Evolutionary conservation across 2,329 filamentous ascomycete species (phyloP).

Genomic region (Colletotrichum orbiculare): DNA sequence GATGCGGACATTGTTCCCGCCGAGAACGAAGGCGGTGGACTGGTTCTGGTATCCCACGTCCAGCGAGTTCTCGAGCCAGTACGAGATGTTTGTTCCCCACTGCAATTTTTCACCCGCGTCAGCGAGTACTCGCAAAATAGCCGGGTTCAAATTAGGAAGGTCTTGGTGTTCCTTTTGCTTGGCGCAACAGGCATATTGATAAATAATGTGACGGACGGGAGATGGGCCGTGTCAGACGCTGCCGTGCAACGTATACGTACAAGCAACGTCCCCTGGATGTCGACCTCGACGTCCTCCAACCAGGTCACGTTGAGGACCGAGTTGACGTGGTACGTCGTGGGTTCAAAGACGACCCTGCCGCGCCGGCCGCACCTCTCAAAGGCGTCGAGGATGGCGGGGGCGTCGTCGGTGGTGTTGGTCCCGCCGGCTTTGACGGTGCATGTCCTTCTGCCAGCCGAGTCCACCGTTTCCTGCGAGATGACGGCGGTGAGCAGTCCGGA

Average conservation of each 20-base stretch:
- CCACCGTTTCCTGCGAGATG: not conserved
- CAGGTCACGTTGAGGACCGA: not conserved
- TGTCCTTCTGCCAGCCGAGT: constrained; percentile 29
- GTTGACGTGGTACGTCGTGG: constrained; percentile 46
- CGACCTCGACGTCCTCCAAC: no score
- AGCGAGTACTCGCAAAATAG: no score
- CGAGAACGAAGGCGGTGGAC: constrained; percentile 58
- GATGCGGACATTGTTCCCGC: constrained; percentile 57
- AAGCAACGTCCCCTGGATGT: no score
- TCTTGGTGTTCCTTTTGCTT: no score
- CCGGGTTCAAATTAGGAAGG: no score
- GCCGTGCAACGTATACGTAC: no score
- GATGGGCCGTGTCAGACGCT: no score
- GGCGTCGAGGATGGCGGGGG: constrained; percentile 44
- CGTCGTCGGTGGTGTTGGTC: constrained; percentile 44
- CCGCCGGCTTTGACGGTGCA: constrained; percentile 42
- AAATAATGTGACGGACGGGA: no score
- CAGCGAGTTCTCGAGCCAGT: constrained; percentile 57
- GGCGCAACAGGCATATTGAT: no score
- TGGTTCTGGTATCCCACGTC: constrained; percentile 59
- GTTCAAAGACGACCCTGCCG: constrained; percentile 45
- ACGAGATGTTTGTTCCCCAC: constrained; percentile 53
- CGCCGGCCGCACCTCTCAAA: constrained; percentile 44
- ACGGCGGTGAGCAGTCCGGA: not conserved
- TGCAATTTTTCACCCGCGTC: not conserved